phyloP scores from a whole-genome alignment of 371 early-diverging fungal genomes.

The Mycotypha africana region DNA sequence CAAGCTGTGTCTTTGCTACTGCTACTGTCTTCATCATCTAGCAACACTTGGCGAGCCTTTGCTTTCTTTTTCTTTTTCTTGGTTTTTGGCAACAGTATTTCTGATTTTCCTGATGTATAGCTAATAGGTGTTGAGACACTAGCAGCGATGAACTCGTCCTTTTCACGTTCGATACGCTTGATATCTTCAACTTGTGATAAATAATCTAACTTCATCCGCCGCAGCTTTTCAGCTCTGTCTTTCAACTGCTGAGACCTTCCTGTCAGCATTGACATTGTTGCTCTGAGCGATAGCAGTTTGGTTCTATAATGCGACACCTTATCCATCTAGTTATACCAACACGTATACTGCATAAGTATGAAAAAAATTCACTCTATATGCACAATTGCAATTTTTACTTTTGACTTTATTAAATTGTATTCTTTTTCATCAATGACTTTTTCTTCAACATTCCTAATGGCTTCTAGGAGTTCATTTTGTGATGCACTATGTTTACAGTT shows the following conservation, averaged over 20 bases:
- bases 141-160: conserved; percentile 31
- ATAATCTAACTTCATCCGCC: conserved; percentile 21
- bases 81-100: conserved; percentile 3
- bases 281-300: conserved; percentile 28
- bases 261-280: conserved; percentile 31
- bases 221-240: conserved; percentile 24
- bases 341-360: neutral
- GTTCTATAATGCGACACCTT: conserved; percentile 31
- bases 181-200: conserved; percentile 31
- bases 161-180: conserved; percentile 27
- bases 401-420: conserved; percentile 9
- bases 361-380: too few relatives aligned
- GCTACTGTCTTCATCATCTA: conserved; percentile 10
- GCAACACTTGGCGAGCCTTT: conserved; percentile 21
- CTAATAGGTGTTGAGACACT: conserved; percentile 2
- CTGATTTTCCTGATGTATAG: neutral
- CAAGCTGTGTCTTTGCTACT: too few relatives aligned
- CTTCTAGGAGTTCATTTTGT: conserved; percentile 3
- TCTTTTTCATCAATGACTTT: conserved; percentile 9
- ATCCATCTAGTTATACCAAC: conserved; percentile 20
- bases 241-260: conserved; percentile 30
- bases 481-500: too few relatives aligned
- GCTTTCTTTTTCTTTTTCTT: conserved; percentile 24
- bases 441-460: conserved; percentile 3
- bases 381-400: conserved; percentile 3